Conservation (phyloP, 805 yeast genomes). For the Kuraishia borneana region DNA sequence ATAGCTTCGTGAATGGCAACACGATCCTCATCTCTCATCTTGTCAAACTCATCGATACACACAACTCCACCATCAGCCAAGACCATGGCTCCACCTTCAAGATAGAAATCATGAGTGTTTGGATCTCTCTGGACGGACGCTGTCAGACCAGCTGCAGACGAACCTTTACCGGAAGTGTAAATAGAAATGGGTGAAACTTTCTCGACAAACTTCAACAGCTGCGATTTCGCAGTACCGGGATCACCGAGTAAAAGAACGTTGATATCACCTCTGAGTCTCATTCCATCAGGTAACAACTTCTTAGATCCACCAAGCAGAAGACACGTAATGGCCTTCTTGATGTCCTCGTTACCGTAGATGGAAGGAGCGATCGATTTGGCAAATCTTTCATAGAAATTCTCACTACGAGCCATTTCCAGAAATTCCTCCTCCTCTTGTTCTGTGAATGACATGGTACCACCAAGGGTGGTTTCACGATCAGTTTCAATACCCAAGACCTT, state of each 20-base stretch:
- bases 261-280: conserved; percentile 94
- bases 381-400: conserved; percentile 78
- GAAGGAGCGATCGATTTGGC: conserved; percentile 91
- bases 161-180: conserved; percentile 97
- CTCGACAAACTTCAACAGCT: conserved; percentile 87
- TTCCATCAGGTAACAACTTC: conserved; percentile 86
- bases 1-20: conserved; percentile 99
- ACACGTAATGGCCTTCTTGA: conserved; percentile 89
- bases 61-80: conserved; percentile 98
- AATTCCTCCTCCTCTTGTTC: conserved; percentile 95
- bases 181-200: conserved; percentile 91
- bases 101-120: conserved; percentile 77
- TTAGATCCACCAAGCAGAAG: conserved; percentile 90
- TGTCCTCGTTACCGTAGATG: conserved; percentile 87
- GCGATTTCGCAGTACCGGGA: conserved; percentile 99
- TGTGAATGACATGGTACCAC: conserved; percentile 44
- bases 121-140: conserved; percentile 95
- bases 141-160: conserved; percentile 98
- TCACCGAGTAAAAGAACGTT: conserved; percentile 91
- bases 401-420: conserved; percentile 65
- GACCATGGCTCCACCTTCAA: conserved; percentile 99
- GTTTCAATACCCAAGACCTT: conserved; percentile 80
- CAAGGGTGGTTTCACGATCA: conserved; percentile 45
- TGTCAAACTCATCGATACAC: conserved; percentile 98
- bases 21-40: conserved; percentile 98